phyloP scores from a whole-genome alignment of 164 flowering plant species.

The Aristolochia californica region DNA sequence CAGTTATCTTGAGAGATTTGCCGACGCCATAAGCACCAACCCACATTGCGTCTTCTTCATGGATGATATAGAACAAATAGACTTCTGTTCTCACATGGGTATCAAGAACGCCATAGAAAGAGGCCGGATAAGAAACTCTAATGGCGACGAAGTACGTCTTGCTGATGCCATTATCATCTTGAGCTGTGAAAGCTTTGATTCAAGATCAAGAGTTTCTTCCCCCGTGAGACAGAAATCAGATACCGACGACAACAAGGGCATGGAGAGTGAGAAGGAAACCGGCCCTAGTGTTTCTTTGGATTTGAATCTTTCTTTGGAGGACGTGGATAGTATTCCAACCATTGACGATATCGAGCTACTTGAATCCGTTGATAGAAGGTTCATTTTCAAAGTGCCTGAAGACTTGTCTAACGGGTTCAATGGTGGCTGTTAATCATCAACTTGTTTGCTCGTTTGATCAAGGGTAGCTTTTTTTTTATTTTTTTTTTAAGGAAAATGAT shows the following conservation, averaged over 20 bases:
- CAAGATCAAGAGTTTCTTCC: constrained; percentile 66
- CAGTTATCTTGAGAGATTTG: constrained; percentile 55
- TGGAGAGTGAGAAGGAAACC: constrained; percentile 13
- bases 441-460: neutral
- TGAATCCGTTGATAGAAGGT: constrained; percentile 53
- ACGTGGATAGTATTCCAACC: constrained; percentile 17
- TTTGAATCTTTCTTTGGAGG: constrained; percentile 60
- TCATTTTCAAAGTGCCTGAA: constrained; percentile 47
- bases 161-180: constrained; percentile 69
- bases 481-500: neutral
- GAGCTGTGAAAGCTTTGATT: constrained; percentile 69
- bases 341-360: constrained; percentile 55
- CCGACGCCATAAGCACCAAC: constrained; percentile 37
- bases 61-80: constrained; percentile 73
- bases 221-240: constrained; percentile 36
- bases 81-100: constrained; percentile 52
- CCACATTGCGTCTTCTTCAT: constrained; percentile 74
- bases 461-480: neutral
- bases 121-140: constrained; percentile 35
- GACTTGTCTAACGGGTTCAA: constrained; percentile 9
- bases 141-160: constrained; percentile 44
- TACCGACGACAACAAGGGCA: constrained; percentile 11
- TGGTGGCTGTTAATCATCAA: neutral
- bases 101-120: constrained; percentile 65
- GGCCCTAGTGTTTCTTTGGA: constrained; percentile 50